Conservation (phyloP, 225 moss, liverwort and hornwort species). For the Lunularia cruciata region DNA sequence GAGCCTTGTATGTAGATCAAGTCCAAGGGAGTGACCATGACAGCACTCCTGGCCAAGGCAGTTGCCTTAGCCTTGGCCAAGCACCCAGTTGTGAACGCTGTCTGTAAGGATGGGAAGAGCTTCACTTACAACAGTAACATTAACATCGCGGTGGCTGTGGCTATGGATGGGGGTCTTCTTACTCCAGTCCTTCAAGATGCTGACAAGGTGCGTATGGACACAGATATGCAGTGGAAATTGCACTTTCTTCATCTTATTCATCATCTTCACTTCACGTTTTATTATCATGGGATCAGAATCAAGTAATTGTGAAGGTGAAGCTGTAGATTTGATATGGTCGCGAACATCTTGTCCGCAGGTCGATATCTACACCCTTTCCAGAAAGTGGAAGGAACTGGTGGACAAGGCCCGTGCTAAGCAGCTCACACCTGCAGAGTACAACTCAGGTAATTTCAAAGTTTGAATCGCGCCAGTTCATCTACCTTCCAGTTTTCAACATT, state of each 20-base stretch:
- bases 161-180: constrained; percentile 92
- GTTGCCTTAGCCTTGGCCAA: constrained; percentile 86
- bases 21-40: constrained; percentile 97
- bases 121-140: constrained; percentile 85
- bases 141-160: constrained; percentile 93
- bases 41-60: constrained; percentile 94
- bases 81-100: constrained; percentile 90
- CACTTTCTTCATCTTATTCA: not conserved
- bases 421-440: constrained; percentile 83
- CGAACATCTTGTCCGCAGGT: constrained; percentile 40
- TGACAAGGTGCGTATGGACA: constrained; percentile 56
- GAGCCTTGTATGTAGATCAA: constrained; percentile 55
- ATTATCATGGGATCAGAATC: not conserved
- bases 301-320: not conserved
- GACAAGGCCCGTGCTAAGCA: constrained; percentile 90
- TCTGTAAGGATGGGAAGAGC: constrained; percentile 96
- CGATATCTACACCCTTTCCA: constrained; percentile 88
- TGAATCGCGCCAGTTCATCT: no score
- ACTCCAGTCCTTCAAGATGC: constrained; percentile 91
- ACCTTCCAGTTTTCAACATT: not conserved
- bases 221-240: not conserved
- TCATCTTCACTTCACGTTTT: not conserved
- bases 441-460: constrained; percentile 53
- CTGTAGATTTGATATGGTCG: not conserved
- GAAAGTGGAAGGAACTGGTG: constrained; percentile 91